These are phyloP conservation scores for Wickerhamiella galacta DNA, from an alignment of 805 yeast species.

Conservation along the genomic window DNA sequence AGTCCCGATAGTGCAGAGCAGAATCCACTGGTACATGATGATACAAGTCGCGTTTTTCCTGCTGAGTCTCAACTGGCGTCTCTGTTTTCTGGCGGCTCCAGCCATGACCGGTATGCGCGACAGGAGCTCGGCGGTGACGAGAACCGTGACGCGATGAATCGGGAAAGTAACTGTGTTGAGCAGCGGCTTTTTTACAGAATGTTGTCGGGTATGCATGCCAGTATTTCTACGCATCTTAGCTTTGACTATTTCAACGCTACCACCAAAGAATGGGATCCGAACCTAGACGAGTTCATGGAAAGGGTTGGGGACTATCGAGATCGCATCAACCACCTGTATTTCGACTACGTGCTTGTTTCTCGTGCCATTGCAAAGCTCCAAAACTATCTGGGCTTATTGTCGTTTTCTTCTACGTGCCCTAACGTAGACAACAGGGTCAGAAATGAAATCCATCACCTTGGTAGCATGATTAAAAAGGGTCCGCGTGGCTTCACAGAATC, in stretches of 20 bases:
- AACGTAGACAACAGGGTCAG: slow-evolving; percentile 32
- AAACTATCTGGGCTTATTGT: slow-evolving; percentile 34
- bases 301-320: slow-evolving; percentile 86
- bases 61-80: neutral
- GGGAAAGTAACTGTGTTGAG: slow-evolving; percentile 52
- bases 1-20: slow-evolving; percentile 5
- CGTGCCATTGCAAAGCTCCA: slow-evolving; percentile 61
- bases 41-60: no score
- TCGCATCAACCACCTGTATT: slow-evolving; percentile 72
- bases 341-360: slow-evolving; percentile 77
- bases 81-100: neutral
- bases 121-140: slow-evolving; percentile 16
- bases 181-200: slow-evolving; percentile 77
- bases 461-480: slow-evolving; percentile 18
- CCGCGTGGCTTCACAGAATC: slow-evolving; percentile 34
- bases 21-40: no score
- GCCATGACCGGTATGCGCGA: slow-evolving; percentile 13
- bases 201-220: slow-evolving; percentile 87
- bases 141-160: slow-evolving; percentile 21
- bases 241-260: slow-evolving; percentile 60
- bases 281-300: slow-evolving; percentile 63
- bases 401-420: slow-evolving; percentile 29
- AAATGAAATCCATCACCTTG: slow-evolving; percentile 26
- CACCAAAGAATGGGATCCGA: slow-evolving; percentile 73
- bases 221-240: slow-evolving; percentile 82